These are phyloP conservation scores for Nothomitra cinnamomea DNA, from an alignment of 2,329 filamentous ascomycete genomes.

Conservation along the genomic window DNA sequence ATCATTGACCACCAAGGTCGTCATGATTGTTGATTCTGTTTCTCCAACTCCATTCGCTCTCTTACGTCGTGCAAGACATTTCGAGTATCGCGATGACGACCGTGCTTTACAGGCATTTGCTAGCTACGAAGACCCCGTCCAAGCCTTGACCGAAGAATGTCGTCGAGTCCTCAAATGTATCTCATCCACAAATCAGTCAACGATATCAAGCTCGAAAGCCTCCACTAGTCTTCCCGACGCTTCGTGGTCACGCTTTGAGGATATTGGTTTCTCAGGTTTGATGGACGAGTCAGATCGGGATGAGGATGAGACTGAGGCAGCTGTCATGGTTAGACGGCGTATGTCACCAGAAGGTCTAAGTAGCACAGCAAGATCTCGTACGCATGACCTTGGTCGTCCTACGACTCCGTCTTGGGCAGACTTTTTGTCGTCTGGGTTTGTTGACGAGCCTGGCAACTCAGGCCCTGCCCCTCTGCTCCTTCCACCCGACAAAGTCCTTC, in stretches of 20 bases:
- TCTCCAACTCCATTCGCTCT: conserved; percentile 89
- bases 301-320: conserved; percentile 9
- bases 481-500: conserved; percentile 82
- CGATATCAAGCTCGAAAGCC: conserved; percentile 50
- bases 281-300: conserved; percentile 42
- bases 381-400: conserved; percentile 54
- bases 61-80: conserved; percentile 78
- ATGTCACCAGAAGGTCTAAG: conserved; percentile 35
- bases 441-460: conserved; percentile 53
- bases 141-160: conserved; percentile 84
- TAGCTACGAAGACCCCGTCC: conserved; percentile 74
- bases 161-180: conserved; percentile 78
- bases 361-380: conserved; percentile 48
- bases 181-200: conserved; percentile 74
- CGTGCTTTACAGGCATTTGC: conserved; percentile 70
- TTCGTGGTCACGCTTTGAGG: conserved; percentile 93
- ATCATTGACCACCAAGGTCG: conserved; percentile 67
- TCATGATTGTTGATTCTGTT: conserved; percentile 92
- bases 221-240: conserved; percentile 64
- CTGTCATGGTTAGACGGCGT: conserved; percentile 5
- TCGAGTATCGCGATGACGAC: conserved; percentile 86
- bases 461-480: conserved; percentile 52
- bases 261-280: conserved; percentile 71
- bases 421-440: conserved; percentile 85
- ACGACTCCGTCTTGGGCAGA: conserved; percentile 98